Evolutionary conservation across 148 eudicot species (phyloP).

Genomic region (Fagopyrum tataricum): DNA sequence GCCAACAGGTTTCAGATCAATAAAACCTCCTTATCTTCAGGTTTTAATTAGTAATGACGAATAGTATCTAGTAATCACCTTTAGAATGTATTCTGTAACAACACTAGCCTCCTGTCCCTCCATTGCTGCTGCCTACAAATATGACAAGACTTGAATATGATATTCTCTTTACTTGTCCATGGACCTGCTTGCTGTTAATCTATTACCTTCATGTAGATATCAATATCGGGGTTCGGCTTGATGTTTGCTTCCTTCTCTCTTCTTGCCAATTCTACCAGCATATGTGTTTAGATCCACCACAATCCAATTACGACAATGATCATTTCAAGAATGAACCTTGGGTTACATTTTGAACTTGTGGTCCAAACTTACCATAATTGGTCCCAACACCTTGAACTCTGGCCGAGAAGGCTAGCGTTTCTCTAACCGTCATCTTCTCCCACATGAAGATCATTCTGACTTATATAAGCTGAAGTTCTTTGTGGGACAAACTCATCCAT

Average conservation of each 20-base stretch:
- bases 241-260: slow-evolving; percentile 62
- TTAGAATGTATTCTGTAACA: slow-evolving; percentile 61
- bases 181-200: not conserved
- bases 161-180: not conserved
- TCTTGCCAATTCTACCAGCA: slow-evolving; percentile 50
- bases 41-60: not conserved
- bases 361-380: slow-evolving; percentile 5
- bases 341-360: not conserved
- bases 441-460: slow-evolving; percentile 17
- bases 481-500: slow-evolving; percentile 16
- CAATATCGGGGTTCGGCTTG: slow-evolving; percentile 62
- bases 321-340: not conserved
- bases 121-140: slow-evolving; percentile 65
- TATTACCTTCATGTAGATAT: slow-evolving; percentile 56
- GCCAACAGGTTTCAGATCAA: not conserved
- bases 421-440: slow-evolving; percentile 14
- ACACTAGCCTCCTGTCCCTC: slow-evolving; percentile 77
- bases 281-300: slow-evolving; percentile 25
- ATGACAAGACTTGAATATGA: not conserved
- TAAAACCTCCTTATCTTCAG: not conserved
- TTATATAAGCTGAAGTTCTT: slow-evolving; percentile 16
- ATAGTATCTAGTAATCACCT: slow-evolving; percentile 27
- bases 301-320: not conserved
- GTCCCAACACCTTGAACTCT: slow-evolving; percentile 17
- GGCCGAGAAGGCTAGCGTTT: slow-evolving; percentile 14